Conservation (phyloP, 371 early-diverging fungal genomes). For the Circinella minor region DNA sequence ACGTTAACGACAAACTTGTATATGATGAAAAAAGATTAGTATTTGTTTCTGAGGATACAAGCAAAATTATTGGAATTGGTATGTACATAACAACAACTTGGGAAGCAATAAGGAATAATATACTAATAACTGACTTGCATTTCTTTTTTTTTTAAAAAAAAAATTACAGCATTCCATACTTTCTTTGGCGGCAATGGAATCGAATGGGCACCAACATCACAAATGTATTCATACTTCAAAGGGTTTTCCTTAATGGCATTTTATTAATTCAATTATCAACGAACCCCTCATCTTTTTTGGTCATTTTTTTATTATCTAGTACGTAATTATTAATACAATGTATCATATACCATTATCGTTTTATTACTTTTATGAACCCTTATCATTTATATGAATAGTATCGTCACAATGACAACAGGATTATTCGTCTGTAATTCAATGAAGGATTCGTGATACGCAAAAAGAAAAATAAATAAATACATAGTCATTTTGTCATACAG, state of each 20-base stretch:
- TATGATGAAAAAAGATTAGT: slow-evolving; percentile 26
- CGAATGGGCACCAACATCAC: slow-evolving; percentile 52
- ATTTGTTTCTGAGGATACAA: slow-evolving; percentile 30
- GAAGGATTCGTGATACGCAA: too few relatives aligned
- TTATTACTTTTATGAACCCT: too few relatives aligned
- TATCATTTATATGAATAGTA: too few relatives aligned
- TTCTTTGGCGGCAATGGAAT: slow-evolving; percentile 63
- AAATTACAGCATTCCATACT: slow-evolving; percentile 32
- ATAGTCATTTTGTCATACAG: too few relatives aligned
- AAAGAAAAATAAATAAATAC: too few relatives aligned
- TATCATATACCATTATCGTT: too few relatives aligned
- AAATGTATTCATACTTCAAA: slow-evolving; percentile 60
- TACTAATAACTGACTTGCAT: background rate
- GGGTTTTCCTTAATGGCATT: slow-evolving; percentile 33
- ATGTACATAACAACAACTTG: background rate
- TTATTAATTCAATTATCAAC: background rate
- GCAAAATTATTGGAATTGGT: slow-evolving; percentile 20
- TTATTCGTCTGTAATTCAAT: too few relatives aligned
- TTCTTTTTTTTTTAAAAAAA: background rate
- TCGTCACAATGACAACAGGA: too few relatives aligned
- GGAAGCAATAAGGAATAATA: too few relatives aligned
- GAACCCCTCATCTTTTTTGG: background rate
- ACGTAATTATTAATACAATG: too few relatives aligned
- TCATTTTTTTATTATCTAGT: too few relatives aligned
- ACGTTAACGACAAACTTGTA: slow-evolving; percentile 39